Base-by-base conservation (phyloP, 1,284 basidiomycete genomes). In the Cystobasidium slooffiae region DNA sequence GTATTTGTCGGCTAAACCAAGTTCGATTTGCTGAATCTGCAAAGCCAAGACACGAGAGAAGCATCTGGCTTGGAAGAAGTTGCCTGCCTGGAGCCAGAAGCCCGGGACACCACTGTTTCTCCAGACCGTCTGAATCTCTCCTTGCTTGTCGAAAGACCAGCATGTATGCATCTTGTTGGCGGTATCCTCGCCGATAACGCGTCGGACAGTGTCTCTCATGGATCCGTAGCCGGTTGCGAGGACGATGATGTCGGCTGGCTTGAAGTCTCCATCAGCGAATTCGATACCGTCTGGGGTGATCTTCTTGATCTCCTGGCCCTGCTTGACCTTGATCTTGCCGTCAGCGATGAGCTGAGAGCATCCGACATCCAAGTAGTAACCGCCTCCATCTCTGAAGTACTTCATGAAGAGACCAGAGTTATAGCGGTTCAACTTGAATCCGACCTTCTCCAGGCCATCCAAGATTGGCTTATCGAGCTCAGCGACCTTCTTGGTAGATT, bases 61-160 rank as follows among this genome's bases (percentile, higher is more conserved):
- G 53, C 66, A 68, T n/a, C 77, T 72, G 1, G 78, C 78, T 53
- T 80, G 78, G 75, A 78, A 78, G 24, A 78, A 68, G 73, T 79
- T 79, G 6, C 79, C 87, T 77, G 87, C 84, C 84, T 87, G 86
- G 78, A 85, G 85, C 85, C 87, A 90, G 64, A 88, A 78, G 22
- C 85, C 85, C 10, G 84, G 84, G 0, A 87, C 81, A 7, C 87
- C 88, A 24, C 84, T 79, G 76, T 86, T 84, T 14, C 86, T 81
- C 83, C 85, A 87, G 7, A 83, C 82, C 9, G 85, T 85, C 22
- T 84, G 82, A 51, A 88, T 81, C 80, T 90, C 88, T 0, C 88
- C 87, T 76, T 89, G 88, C 14, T 81, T 79, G 77, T 87, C 84
- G 43, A 88, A 78, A 1, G 87, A 86, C 89, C 88, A 90, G 37